Conservation (phyloP, 305 asterid genomes). For the Vinca major region DNA sequence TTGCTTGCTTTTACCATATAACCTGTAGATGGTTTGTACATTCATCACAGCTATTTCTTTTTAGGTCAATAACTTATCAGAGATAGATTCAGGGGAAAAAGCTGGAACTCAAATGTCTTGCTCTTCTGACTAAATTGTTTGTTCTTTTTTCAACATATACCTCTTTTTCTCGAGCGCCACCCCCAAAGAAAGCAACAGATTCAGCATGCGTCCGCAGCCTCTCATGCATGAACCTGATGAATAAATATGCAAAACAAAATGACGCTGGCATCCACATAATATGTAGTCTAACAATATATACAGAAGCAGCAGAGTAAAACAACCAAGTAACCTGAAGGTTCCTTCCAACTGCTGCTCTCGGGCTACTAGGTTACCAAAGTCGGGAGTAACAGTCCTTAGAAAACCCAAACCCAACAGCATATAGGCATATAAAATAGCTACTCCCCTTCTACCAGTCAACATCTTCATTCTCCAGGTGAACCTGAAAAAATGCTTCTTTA, state of each 20-base stretch:
- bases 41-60: background rate
- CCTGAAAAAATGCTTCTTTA: slow-evolving; percentile 40
- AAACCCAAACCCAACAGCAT: slow-evolving; percentile 96
- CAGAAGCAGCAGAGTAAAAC: background rate
- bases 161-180: slow-evolving; percentile 97
- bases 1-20: background rate
- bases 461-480: slow-evolving; percentile 99
- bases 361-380: slow-evolving; percentile 81
- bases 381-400: slow-evolving; percentile 83
- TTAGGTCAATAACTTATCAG: background rate
- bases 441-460: slow-evolving; percentile 91
- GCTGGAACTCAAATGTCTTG: background rate
- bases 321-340: slow-evolving; percentile 64
- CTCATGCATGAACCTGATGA: slow-evolving; percentile 89
- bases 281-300: slow-evolving; percentile 10
- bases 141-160: slow-evolving; percentile 19
- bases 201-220: slow-evolving; percentile 98
- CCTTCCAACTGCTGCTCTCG: slow-evolving; percentile 93
- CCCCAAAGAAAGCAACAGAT: slow-evolving; percentile 98
- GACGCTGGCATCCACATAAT: background rate
- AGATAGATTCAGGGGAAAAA: background rate
- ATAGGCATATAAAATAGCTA: slow-evolving; percentile 80
- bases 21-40: background rate
- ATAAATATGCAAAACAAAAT: slow-evolving; percentile 2
- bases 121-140: no score